phyloP scores from a whole-genome alignment of 352 stramenopile genomes.

The Phytophthora sansomeana region DNA sequence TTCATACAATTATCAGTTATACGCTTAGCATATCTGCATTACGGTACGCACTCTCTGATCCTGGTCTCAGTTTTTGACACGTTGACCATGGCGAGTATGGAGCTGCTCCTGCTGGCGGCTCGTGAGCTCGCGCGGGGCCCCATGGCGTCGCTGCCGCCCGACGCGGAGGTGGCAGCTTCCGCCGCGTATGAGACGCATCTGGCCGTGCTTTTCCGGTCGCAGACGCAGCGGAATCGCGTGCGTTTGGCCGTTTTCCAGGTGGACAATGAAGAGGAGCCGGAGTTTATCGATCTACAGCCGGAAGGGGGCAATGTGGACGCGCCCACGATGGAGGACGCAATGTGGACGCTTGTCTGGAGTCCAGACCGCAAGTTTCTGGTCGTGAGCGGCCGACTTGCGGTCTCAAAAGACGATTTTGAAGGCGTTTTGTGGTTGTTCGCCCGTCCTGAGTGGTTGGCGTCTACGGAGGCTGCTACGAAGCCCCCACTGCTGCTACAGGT shows the following conservation, averaged over 20 bases:
- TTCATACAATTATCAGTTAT: background rate
- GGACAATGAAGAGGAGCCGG: constrained; percentile 1
- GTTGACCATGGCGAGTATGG: constrained; percentile 28
- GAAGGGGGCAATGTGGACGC: background rate
- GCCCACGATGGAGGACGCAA: background rate
- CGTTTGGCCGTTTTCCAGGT: constrained; percentile 47
- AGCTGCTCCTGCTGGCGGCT: constrained; percentile 47
- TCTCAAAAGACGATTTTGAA: constrained; percentile 25
- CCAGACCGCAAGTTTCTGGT: constrained; percentile 60
- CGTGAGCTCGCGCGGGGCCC: constrained; percentile 40
- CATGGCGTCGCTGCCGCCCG: background rate
- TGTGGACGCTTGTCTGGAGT: constrained; percentile 62
- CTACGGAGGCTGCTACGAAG: constrained; percentile 11
- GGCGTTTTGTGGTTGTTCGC: constrained; percentile 58
- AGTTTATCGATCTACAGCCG: constrained; percentile 36
- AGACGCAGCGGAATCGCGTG: constrained; percentile 29
- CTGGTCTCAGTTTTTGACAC: constrained; percentile 28
- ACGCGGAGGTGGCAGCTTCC: constrained; percentile 21
- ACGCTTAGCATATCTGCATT: background rate
- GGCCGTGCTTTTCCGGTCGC: constrained; percentile 46
- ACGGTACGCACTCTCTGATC: background rate
- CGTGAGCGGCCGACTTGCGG: constrained; percentile 40
- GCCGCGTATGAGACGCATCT: constrained; percentile 33
- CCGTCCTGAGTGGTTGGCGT: constrained; percentile 46
- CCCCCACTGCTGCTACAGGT: constrained; percentile 43